phyloP scores from a whole-genome alignment of 805 yeast species.

The Pichia paraexigua region DNA sequence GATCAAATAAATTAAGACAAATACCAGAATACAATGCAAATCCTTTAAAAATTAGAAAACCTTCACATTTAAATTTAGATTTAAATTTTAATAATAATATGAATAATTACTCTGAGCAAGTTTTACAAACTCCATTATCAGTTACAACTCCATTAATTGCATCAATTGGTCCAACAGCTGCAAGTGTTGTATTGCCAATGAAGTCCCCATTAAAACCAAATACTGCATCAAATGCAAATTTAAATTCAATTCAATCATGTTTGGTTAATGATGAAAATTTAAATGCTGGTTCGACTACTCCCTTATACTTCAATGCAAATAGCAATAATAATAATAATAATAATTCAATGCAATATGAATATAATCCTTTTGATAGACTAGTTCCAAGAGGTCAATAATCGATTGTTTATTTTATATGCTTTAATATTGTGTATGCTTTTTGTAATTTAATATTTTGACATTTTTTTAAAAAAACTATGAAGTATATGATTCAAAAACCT shows the following conservation, averaged over 20 bases:
- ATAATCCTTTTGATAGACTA: slow-evolving; percentile 21
- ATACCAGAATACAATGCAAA: slow-evolving; percentile 10
- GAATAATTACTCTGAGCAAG: not conserved
- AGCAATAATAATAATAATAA: not conserved
- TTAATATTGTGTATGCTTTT: too few relatives aligned
- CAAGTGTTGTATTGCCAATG: slow-evolving; percentile 28
- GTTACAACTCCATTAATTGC: slow-evolving; percentile 31
- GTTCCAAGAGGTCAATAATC: not conserved
- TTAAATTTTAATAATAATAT: slow-evolving; percentile 3
- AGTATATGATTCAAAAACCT: too few relatives aligned
- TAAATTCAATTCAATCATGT: not conserved
- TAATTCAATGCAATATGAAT: slow-evolving; percentile 9
- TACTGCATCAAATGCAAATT: slow-evolving; percentile 3
- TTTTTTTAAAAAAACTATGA: too few relatives aligned
- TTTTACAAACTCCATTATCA: slow-evolving; percentile 13
- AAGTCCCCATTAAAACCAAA: slow-evolving; percentile 20
- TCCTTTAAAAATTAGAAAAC: slow-evolving; percentile 15
- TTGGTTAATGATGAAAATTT: not conserved
- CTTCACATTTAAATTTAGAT: slow-evolving; percentile 17
- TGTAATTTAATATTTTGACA: too few relatives aligned
- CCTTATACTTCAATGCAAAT: slow-evolving; percentile 1
- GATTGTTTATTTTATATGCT: not conserved
- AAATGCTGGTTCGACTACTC: slow-evolving; percentile 2
- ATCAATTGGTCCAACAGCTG: slow-evolving; percentile 29
- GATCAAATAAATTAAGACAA: slow-evolving; percentile 6